These are phyloP conservation scores for Mycena alexandri DNA, from an alignment of 768 basidiomycete genomes.

Conservation along the genomic window DNA sequence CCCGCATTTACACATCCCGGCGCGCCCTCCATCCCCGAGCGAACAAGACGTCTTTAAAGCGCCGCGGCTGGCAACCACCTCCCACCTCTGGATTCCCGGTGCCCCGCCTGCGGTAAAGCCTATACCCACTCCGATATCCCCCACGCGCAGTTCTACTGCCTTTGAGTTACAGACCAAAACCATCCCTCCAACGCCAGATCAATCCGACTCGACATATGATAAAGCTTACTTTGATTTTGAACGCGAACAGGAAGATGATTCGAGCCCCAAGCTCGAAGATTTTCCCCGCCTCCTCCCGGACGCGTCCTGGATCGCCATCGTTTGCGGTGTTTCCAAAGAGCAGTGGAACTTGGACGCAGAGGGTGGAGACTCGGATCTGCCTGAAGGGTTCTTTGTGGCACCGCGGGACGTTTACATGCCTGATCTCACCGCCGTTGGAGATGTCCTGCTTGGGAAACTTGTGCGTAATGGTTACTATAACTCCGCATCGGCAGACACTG, in stretches of 20 bases:
- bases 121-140: slow-evolving; percentile 33
- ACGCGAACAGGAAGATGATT: slow-evolving; percentile 18
- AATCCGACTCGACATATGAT: slow-evolving; percentile 17
- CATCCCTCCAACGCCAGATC: slow-evolving; percentile 53
- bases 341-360: slow-evolving; percentile 57
- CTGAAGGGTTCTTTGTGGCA: slow-evolving; percentile 80
- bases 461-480: slow-evolving; percentile 52
- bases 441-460: slow-evolving; percentile 84
- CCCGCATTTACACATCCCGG: slow-evolving; percentile 24
- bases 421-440: slow-evolving; percentile 78
- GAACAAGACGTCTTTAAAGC: slow-evolving; percentile 37
- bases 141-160: neutral
- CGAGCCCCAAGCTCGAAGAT: slow-evolving; percentile 33
- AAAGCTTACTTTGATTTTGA: slow-evolving; percentile 34
- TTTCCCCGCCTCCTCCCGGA: slow-evolving; percentile 69
- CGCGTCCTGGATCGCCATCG: slow-evolving; percentile 80
- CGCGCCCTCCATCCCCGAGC: slow-evolving; percentile 12
- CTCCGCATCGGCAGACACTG: neutral
- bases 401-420: slow-evolving; percentile 88
- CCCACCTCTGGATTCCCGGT: slow-evolving; percentile 70
- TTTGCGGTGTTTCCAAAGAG: slow-evolving; percentile 79
- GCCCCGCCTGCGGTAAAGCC: slow-evolving; percentile 65
- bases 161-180: slow-evolving; percentile 41
- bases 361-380: slow-evolving; percentile 57
- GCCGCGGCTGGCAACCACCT: slow-evolving; percentile 60